phyloP scores from a whole-genome alignment of 2,329 filamentous ascomycete genomes.

The Monosporascus sp. region DNA sequence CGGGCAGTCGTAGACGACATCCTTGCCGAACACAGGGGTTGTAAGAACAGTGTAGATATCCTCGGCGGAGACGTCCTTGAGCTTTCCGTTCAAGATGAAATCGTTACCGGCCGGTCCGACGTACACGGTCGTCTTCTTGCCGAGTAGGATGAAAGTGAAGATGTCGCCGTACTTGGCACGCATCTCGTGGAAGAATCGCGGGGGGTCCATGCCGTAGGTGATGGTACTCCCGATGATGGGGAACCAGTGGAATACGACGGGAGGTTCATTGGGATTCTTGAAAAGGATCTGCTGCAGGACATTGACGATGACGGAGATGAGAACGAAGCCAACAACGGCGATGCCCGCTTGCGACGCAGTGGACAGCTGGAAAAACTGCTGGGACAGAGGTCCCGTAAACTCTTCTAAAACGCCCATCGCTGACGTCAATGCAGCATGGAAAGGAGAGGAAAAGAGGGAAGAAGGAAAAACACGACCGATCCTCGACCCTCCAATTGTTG shows the following conservation, averaged over 20 bases:
- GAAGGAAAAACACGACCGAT: neutral
- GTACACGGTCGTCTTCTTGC: constrained; percentile 84
- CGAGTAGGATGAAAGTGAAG: constrained; percentile 84
- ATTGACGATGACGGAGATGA: constrained; percentile 66
- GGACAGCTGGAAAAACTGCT: constrained; percentile 45
- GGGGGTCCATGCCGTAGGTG: constrained; percentile 92
- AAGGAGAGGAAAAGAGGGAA: neutral
- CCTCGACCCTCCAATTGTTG: neutral
- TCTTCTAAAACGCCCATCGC: constrained; percentile 54
- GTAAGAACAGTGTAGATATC: constrained; percentile 81
- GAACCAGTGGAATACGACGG: constrained; percentile 76
- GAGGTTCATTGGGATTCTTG: constrained; percentile 77
- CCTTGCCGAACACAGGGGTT: constrained; percentile 69
- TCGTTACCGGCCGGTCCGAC: constrained; percentile 80
- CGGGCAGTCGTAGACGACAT: constrained; percentile 87
- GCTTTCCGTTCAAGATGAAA: constrained; percentile 86
- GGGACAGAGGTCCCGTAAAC: constrained; percentile 43
- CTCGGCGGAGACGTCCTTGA: constrained; percentile 84
- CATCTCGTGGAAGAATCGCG: constrained; percentile 74
- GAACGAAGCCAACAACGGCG: constrained; percentile 39
- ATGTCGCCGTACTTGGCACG: constrained; percentile 83
- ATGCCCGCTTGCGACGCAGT: constrained; percentile 43
- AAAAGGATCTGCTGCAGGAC: constrained; percentile 74
- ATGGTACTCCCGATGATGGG: constrained; percentile 86
- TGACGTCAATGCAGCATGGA: neutral